Conservation (phyloP, 2,329 filamentous ascomycete genomes). For the Colletotrichum melonis region DNA sequence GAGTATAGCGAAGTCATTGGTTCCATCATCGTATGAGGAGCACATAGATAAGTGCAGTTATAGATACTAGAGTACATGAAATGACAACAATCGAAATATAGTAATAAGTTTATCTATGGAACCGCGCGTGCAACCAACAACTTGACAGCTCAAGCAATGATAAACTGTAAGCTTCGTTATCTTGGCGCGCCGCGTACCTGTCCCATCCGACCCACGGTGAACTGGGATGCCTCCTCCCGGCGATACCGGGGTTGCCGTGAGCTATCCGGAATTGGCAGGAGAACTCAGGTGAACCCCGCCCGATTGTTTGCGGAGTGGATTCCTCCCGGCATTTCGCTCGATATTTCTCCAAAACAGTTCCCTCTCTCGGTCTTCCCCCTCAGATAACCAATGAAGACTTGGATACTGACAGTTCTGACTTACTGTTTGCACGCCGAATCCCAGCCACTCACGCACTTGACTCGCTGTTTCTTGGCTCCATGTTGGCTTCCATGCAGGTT, state of each 20-base stretch:
- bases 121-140: not conserved
- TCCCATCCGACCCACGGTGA: not conserved
- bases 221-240: not conserved
- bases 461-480: not conserved
- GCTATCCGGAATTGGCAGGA: constrained; percentile 17
- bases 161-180: not conserved
- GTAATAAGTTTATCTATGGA: not conserved
- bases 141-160: not conserved
- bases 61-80: not conserved
- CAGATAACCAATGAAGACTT: not conserved
- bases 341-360: not conserved
- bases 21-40: rapidly evolving
- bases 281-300: not conserved
- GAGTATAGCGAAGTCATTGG: not conserved
- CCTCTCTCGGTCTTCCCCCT: not conserved
- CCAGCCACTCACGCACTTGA: not conserved
- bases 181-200: not conserved
- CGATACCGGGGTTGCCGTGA: constrained; percentile 1
- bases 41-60: not conserved
- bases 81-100: not conserved
- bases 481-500: not conserved
- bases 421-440: not conserved
- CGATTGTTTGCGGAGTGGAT: not conserved
- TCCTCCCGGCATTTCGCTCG: constrained; percentile 13
- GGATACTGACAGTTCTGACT: too few relatives aligned